These are phyloP conservation scores for Pholiota conissans DNA, from an alignment of 768 basidiomycete species.

Conservation along the genomic window DNA sequence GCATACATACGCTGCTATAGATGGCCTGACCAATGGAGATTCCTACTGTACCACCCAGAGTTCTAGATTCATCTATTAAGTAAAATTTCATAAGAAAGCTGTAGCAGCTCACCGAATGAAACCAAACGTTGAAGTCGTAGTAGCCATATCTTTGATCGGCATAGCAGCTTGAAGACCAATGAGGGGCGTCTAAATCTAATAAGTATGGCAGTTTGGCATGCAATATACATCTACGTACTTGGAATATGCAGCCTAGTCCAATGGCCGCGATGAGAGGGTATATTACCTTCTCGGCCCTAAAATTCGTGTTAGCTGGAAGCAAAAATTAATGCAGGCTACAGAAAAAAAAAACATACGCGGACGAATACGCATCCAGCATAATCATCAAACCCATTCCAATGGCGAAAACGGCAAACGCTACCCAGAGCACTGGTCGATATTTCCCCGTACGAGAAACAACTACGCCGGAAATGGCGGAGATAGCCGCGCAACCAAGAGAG, in stretches of 20 bases:
- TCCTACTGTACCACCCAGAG: constrained; percentile 75
- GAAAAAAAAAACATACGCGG: constrained; percentile 34
- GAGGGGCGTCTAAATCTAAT: constrained; percentile 51
- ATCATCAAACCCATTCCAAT: constrained; percentile 76
- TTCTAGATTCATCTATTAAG: constrained; percentile 33
- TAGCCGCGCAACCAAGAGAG: constrained; percentile 57
- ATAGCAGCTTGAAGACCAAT: constrained; percentile 83
- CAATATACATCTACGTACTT: constrained; percentile 30
- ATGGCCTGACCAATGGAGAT: constrained; percentile 75
- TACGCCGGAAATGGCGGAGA: constrained; percentile 59
- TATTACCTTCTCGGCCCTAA: constrained; percentile 62
- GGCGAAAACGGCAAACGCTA: constrained; percentile 52
- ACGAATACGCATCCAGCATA: constrained; percentile 58
- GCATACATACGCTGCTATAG: constrained; percentile 52
- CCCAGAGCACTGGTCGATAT: constrained; percentile 67
- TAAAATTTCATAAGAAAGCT: constrained; percentile 4
- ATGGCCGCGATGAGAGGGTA: constrained; percentile 67
- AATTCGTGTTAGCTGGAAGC: constrained; percentile 6
- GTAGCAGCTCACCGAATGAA: constrained; percentile 56
- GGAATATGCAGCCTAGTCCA: constrained; percentile 68
- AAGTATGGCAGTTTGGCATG: not conserved
- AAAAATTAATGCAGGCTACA: not conserved
- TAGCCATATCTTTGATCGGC: constrained; percentile 87
- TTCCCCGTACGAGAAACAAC: constrained; percentile 54
- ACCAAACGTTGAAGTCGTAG: constrained; percentile 68